Conservation (phyloP, 805 yeast species). For the Saccharomycopsis sp. region DNA sequence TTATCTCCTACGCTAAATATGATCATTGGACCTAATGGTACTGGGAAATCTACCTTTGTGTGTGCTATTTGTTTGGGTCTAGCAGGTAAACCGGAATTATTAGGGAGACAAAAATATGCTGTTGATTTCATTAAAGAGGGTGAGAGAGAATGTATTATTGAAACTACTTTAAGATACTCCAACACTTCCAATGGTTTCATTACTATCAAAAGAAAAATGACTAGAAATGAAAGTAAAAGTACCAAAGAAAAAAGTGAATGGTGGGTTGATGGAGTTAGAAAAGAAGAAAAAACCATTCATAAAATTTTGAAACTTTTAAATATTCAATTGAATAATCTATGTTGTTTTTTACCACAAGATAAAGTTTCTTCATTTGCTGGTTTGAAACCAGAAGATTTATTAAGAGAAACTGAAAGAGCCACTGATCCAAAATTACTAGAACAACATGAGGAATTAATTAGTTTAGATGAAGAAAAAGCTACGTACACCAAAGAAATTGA, state of each 20-base stretch:
- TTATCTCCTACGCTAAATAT: slow-evolving; percentile 79
- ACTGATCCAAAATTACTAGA: slow-evolving; percentile 49
- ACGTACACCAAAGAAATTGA: slow-evolving; percentile 28
- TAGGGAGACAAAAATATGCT: slow-evolving; percentile 57
- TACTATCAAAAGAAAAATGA: slow-evolving; percentile 34
- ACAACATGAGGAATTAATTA: slow-evolving; percentile 47
- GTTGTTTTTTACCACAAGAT: slow-evolving; percentile 94
- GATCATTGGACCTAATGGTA: slow-evolving; percentile 94
- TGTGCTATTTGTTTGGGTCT: slow-evolving; percentile 87
- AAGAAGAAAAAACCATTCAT: slow-evolving; percentile 37
- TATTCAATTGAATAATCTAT: slow-evolving; percentile 82
- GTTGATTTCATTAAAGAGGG: slow-evolving; percentile 70
- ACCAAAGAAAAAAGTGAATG: slow-evolving; percentile 37
- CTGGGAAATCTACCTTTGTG: slow-evolving; percentile 89
- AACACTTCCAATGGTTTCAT: slow-evolving; percentile 27
- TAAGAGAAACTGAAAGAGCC: slow-evolving; percentile 73
- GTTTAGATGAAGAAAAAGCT: slow-evolving; percentile 36
- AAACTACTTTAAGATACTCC: slow-evolving; percentile 37
- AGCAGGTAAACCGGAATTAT: slow-evolving; percentile 64
- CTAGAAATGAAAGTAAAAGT: slow-evolving; percentile 26
- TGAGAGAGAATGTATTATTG: slow-evolving; percentile 33
- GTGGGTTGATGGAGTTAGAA: slow-evolving; percentile 32
- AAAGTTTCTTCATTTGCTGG: slow-evolving; percentile 88
- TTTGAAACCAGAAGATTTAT: slow-evolving; percentile 60
- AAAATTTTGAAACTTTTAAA: slow-evolving; percentile 38